Conservation (phyloP, 805 yeast species). For the Barnettozyma populi region DNA sequence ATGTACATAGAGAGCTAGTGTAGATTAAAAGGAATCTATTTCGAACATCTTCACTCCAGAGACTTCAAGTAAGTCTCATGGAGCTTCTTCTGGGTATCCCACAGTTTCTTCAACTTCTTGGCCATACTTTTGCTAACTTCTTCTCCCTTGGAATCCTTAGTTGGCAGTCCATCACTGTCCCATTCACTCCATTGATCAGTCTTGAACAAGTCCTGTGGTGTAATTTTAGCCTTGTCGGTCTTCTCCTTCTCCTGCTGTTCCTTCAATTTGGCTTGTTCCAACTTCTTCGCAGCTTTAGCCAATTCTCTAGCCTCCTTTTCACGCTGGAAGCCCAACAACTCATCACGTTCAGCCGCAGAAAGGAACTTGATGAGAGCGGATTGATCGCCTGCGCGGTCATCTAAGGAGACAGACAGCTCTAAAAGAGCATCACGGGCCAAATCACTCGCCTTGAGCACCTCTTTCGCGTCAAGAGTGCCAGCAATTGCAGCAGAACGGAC, state of each 20-base stretch:
- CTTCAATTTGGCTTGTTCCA: slow-evolving; percentile 47
- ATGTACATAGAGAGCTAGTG: neutral
- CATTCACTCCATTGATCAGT: slow-evolving; percentile 61
- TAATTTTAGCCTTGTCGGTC: slow-evolving; percentile 57
- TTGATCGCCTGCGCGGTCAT: slow-evolving; percentile 75
- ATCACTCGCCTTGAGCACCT: slow-evolving; percentile 69
- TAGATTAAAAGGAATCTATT: neutral
- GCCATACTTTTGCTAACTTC: slow-evolving; percentile 79
- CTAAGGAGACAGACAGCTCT: slow-evolving; percentile 75
- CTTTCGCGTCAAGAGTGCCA: slow-evolving; percentile 38
- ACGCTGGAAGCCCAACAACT: slow-evolving; percentile 49
- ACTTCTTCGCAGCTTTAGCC: slow-evolving; percentile 53
- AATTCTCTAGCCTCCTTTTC: slow-evolving; percentile 50
- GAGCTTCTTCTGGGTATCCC: slow-evolving; percentile 76
- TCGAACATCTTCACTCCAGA: neutral
- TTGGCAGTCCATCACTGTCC: slow-evolving; percentile 85
- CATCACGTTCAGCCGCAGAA: slow-evolving; percentile 60
- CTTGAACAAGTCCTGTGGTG: slow-evolving; percentile 72
- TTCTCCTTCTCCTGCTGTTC: slow-evolving; percentile 62
- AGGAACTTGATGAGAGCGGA: slow-evolving; percentile 83
- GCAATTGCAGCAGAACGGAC: slow-evolving; percentile 73
- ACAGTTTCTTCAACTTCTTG: slow-evolving; percentile 77
- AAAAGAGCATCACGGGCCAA: slow-evolving; percentile 68
- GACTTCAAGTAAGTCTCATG: slow-evolving; percentile 52
- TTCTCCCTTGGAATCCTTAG: slow-evolving; percentile 68